Base-by-base conservation (phyloP, 2,329 filamentous ascomycete genomes). In the Penicillium sp. region DNA sequence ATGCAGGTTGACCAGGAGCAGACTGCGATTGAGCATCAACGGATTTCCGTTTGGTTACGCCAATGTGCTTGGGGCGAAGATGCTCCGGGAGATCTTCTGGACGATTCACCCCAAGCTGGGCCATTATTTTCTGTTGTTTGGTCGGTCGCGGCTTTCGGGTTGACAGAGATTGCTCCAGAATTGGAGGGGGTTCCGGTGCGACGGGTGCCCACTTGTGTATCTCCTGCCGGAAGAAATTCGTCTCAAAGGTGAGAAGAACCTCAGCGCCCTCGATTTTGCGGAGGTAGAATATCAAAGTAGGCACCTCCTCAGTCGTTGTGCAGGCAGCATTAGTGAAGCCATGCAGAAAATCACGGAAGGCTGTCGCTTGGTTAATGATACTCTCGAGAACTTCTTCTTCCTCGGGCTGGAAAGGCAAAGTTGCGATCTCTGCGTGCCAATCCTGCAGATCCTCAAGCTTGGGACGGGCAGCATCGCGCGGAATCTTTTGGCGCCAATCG, bases 251-350 rank as follows among this genome's bases (percentile, higher is more conserved):
- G 2, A 99, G 80, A 3, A 99, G 82, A 49, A 99, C 92, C 71
- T 99, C 94, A 1, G 94, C 92, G 3, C 94, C 94, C 75, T 99
- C 94, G 51, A 99, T 91, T 77, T 99, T 99, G 55, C 94, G 89
- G 38, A 99, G 80, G 67, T 96, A 97, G 74, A 99, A 99, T 6
- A 95, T 86, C 73, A 97, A 88, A 0, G 89, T 92, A 52, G 91
- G 89, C 9, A 91, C 87, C 70, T 97, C 93, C 40, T 93, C 90
- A 11, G 89, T 86, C 0, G 89, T 95, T 0, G 88, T 88, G 69
- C 91, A 84, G 22, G 91, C 78, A 2, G 89, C 88, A 67, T 91
- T 94, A 71, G 92, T 92, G 69, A 90, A 92, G 5, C 84, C 82
- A 12, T 85, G 80, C 52, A 99, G 87, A 66, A 91, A 93, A 31